Base-by-base conservation (phyloP, 1,284 basidiomycete genomes). In the Boletellus sp. region DNA sequence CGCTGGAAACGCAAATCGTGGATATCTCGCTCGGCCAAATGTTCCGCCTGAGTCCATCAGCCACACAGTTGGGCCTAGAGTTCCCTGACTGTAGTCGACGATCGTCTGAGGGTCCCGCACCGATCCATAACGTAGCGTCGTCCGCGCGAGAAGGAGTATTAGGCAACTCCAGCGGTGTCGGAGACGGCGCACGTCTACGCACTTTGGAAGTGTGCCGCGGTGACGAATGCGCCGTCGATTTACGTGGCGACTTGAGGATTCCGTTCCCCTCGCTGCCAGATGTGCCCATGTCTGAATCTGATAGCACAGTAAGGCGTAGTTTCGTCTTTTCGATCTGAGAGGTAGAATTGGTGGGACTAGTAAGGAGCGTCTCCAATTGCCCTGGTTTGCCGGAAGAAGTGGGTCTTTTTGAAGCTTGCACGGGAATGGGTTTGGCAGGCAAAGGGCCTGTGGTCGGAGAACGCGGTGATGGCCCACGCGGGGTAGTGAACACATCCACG, bases 1-100 rank as follows among this genome's bases (percentile, higher is more conserved):
- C 65, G 11, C 63, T 67, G 11, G 66, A 68, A 14, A 68, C 68
- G 34, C 50, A 64, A 33, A 64, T 64, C 8, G 51, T 51, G 36
- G 47, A 55, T 7, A 41, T 5, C 13, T 58, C 58, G 41, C 56
- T 61, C 17, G 10, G 14, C 32, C 55, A 39, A 4, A 47, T 42
- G 19, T 50, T 50, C 34, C 39, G 35, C 8, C 20, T 25, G 2
- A 39, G 20, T 16, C 2, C n/a, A 11, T 20, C 10, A 22, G 22
- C 21, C 3, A 20, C 17, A 22, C 25, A 40, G 16, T 20, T 29
- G 30, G 39, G 34, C 39, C 38, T 36, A 21, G 36, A 22, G 23
- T 8, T 35, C 5, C 21, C 11, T 22, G 10, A 27, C 13, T 23
- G 25, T 8, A 21, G 22, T 16, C 27, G 33, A 38, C 8, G 32